Percentiles rank a stretch among this genome's conserved stretches.
Evolutionary conservation across 1,139 yeast species (phyloP).

Genomic region (Protomyces macrosporus): DNA sequence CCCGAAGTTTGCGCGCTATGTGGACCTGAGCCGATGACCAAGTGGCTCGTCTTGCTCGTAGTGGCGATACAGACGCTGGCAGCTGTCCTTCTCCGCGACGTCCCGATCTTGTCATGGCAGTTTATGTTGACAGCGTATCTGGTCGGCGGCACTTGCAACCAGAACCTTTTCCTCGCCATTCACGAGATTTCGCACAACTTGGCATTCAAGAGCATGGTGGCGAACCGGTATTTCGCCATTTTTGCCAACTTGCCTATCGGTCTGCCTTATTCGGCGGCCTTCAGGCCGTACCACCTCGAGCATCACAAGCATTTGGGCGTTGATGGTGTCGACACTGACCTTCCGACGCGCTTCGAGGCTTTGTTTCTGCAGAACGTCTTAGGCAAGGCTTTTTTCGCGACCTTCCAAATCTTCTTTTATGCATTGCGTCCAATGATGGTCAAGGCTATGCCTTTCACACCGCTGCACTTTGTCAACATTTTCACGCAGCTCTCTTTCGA

Average conservation of each 20-base stretch:
- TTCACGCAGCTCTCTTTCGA: conserved; percentile 58
- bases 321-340: conserved; percentile 73
- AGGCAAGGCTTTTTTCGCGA: conserved; percentile 76
- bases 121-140: conserved; percentile 64
- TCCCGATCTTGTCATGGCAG: conserved; percentile 50
- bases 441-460: conserved; percentile 67
- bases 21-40: conserved; percentile 82
- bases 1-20: conserved; percentile 69
- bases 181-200: conserved; percentile 84
- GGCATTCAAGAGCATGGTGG: conserved; percentile 71
- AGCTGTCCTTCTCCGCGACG: conserved; percentile 58
- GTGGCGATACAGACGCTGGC: conserved; percentile 58
- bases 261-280: conserved; percentile 82
- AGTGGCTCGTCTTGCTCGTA: conserved; percentile 63
- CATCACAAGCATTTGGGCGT: conserved; percentile 94
- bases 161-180: conserved; percentile 77
- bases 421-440: conserved; percentile 87
- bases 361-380: conserved; percentile 64
- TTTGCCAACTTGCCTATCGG: conserved; percentile 81
- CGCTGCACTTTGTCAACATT: conserved; percentile 50
- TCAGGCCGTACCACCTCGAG: conserved; percentile 76
- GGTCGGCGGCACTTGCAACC: conserved; percentile 80
- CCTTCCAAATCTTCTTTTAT: conserved; percentile 81
- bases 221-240: conserved; percentile 72
- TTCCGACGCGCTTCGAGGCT: conserved; percentile 78